Evolutionary conservation across 768 basidiomycete species (phyloP).

Genomic region (Pleurotus tuber-regium): DNA sequence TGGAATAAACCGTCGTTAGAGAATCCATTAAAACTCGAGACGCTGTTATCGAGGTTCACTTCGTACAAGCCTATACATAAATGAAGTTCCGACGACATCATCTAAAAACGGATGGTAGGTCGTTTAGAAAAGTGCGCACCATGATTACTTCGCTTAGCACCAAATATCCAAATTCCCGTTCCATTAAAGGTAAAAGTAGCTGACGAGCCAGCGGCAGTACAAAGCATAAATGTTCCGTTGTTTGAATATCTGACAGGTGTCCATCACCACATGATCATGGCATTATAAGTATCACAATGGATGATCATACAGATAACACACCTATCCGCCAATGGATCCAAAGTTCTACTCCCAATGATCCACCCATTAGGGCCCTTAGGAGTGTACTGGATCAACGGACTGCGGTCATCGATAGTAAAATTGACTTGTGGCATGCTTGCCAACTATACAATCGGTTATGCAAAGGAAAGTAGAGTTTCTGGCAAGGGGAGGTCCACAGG

Average conservation of each 20-base stretch:
- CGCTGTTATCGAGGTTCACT: slow-evolving; percentile 7
- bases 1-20: background rate
- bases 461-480: no score
- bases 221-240: slow-evolving; percentile 8
- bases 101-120: no score
- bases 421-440: slow-evolving; percentile 9
- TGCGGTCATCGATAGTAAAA: slow-evolving; percentile 8
- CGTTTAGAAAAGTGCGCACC: background rate
- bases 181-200: slow-evolving; percentile 12
- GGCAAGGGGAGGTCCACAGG: no score
- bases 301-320: no score
- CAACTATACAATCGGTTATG: no score
- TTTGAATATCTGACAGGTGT: slow-evolving; percentile 5
- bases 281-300: no score
- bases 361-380: slow-evolving; percentile 5
- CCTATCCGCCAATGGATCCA: background rate
- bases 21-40: background rate
- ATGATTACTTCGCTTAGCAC: slow-evolving; percentile 4
- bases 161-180: slow-evolving; percentile 4
- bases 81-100: no score
- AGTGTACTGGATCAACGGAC: slow-evolving; percentile 6
- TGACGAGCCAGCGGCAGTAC: background rate
- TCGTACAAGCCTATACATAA: slow-evolving; percentile 7
- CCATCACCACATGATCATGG: no score
- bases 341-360: background rate